Conservation (phyloP, 208 protist species). For the Spongospora subterranea region DNA sequence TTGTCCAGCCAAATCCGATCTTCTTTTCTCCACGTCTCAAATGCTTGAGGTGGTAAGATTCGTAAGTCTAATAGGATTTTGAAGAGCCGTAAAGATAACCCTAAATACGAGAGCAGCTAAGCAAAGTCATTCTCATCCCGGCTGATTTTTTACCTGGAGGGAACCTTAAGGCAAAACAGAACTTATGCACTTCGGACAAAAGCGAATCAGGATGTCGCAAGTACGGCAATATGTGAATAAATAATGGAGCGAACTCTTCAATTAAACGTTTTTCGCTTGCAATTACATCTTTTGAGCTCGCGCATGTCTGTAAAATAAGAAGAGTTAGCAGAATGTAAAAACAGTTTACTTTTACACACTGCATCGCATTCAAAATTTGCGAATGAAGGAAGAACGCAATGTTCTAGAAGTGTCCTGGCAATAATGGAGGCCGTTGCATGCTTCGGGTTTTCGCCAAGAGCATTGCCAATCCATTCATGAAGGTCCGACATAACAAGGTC, state of each 20-base stretch:
- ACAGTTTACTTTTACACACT: background rate
- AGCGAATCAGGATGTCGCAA: conserved; percentile 1
- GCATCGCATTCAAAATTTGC: background rate
- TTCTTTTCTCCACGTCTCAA: conserved; percentile 3
- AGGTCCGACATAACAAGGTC: background rate
- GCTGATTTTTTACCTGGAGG: background rate
- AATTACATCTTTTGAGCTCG: background rate
- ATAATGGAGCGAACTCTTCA: background rate
- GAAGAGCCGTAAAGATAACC: conserved; percentile 34
- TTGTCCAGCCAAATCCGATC: background rate
- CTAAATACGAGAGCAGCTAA: background rate
- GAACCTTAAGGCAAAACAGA: conserved; percentile 15
- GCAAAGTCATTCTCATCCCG: background rate
- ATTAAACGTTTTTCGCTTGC: background rate
- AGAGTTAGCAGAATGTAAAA: background rate
- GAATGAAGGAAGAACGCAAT: background rate
- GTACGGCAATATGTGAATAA: background rate
- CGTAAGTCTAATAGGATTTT: background rate
- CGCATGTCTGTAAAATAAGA: background rate
- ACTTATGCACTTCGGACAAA: background rate
- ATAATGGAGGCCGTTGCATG: background rate
- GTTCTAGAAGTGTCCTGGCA: background rate
- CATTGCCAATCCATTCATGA: background rate
- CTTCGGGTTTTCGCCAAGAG: background rate
- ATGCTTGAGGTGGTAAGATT: background rate